Conservation (phyloP, 2,329 filamentous ascomycete genomes). For the Cercospora citrullina region DNA sequence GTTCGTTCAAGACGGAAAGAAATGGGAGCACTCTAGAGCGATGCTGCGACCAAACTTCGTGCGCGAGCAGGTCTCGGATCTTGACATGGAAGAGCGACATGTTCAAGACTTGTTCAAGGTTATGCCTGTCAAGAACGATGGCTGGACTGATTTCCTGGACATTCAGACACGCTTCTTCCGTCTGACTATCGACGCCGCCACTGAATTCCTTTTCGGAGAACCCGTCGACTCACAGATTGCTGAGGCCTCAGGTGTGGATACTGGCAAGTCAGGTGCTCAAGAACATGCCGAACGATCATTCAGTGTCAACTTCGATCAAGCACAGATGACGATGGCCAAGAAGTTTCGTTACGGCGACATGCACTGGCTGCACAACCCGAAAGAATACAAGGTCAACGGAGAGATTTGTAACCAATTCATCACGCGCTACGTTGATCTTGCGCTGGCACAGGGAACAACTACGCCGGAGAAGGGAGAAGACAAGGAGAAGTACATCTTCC, state of each 20-base stretch:
- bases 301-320: conserved; percentile 46
- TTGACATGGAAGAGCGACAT: conserved; percentile 40
- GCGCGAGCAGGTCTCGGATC: conserved; percentile 41
- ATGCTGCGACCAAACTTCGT: conserved; percentile 43
- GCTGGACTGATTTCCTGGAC: conserved; percentile 37
- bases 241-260: conserved; percentile 32
- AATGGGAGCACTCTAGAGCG: conserved; percentile 41
- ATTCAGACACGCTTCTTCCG: conserved; percentile 49
- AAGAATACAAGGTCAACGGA: conserved; percentile 44
- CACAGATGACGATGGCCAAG: conserved; percentile 42
- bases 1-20: conserved; percentile 39
- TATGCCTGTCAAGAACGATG: conserved; percentile 31
- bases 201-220: conserved; percentile 49
- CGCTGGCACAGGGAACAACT: conserved; percentile 39
- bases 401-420: conserved; percentile 48
- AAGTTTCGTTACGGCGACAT: conserved; percentile 42
- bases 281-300: conserved; percentile 41
- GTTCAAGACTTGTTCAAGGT: conserved; percentile 39
- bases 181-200: conserved; percentile 53
- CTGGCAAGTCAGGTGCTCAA: conserved; percentile 27
- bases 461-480: conserved; percentile 29
- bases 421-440: conserved; percentile 49
- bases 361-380: conserved; percentile 40
- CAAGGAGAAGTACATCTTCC: conserved; percentile 47
- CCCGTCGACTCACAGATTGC: conserved; percentile 42